Base-by-base conservation (phyloP, 352 stramenopile species). In the Peronospora belbahrii region DNA sequence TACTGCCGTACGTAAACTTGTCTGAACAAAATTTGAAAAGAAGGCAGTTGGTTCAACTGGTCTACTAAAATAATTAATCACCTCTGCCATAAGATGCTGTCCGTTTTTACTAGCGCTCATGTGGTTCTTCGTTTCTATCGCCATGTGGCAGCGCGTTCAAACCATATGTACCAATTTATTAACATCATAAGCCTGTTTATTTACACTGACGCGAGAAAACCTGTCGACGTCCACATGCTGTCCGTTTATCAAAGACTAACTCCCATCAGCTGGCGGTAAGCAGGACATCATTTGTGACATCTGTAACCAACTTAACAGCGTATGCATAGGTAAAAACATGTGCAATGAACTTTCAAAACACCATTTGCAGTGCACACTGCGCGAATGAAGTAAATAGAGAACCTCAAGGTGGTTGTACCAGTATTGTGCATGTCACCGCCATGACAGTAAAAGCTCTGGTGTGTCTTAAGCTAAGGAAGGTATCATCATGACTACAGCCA, bases 21-120 rank as follows among this genome's bases (percentile, higher is more conserved):
- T 47, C 55, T 63, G 55, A 44, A 28, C 42, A 42, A 64, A 59
- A 42, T 64, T 56, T 24, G 43, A 56, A 56, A 60, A 28, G 60
- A 48, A 36, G n/a, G 27, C 25, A 20, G 44, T 34, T n/a, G n/a
- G n/a, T n/a, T n/a, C n/a, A n/a, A n/a, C n/a, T n/a, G n/a, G n/a
- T n/a, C n/a, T n/a, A n/a, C n/a, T n/a, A n/a, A n/a, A n/a, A n/a
- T n/a, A n/a, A n/a, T n/a, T n/a, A 36, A 61, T 35, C 19, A 42
- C 42, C 39, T 54, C 48, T 56, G 32, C 11, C 46, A 42, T 49
- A 46, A n/a, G n/a, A n/a, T n/a, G n/a, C n/a, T n/a, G n/a, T n/a
- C n/a, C n/a, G n/a, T n/a, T n/a, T n/a, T n/a, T n/a, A n/a, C n/a
- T n/a, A n/a, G n/a, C n/a, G n/a, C n/a, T n/a, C n/a, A n/a, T n/a